A percentile compares a stretch with the other conserved stretches of the same genome.
phyloP scores from a whole-genome alignment of 2,329 filamentous ascomycete species.

The Trichophaea hybrida region DNA sequence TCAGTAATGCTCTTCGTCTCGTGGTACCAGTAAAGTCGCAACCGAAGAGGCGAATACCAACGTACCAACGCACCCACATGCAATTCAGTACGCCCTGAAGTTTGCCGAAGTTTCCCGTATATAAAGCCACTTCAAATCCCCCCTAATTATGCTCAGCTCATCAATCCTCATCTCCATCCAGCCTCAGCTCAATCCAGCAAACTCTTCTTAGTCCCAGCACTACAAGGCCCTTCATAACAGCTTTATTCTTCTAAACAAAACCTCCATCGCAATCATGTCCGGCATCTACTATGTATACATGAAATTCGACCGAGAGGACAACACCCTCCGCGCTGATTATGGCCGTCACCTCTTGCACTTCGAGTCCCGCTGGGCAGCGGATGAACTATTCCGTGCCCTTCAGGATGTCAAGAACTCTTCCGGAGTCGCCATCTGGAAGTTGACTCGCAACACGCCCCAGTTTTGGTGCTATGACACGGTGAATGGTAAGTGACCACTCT shows the following conservation, averaged over 20 bases:
- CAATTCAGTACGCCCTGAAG: too few species aligned
- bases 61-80: too few species aligned
- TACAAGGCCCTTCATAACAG: background rate
- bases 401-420: background rate
- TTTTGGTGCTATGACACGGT: slow-evolving; percentile 7
- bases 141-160: too few species aligned
- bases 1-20: too few species aligned
- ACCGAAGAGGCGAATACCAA: too few species aligned
- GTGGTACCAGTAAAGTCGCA: too few species aligned
- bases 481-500: background rate
- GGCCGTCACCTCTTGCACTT: slow-evolving; percentile 1
- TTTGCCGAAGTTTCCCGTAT: too few species aligned
- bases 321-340: background rate
- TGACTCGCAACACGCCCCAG: slow-evolving; percentile 2
- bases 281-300: slow-evolving; percentile 10
- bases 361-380: slow-evolving; percentile 7
- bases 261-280: background rate
- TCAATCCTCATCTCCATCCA: too few species aligned
- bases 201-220: too few species aligned
- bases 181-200: too few species aligned
- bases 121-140: too few species aligned
- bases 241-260: background rate
- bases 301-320: background rate
- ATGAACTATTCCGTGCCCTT: slow-evolving; percentile 8
- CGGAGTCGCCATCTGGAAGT: background rate